Conservation (phyloP, 495 filamentous ascomycete species). For the Neurospora sublineolata region DNA sequence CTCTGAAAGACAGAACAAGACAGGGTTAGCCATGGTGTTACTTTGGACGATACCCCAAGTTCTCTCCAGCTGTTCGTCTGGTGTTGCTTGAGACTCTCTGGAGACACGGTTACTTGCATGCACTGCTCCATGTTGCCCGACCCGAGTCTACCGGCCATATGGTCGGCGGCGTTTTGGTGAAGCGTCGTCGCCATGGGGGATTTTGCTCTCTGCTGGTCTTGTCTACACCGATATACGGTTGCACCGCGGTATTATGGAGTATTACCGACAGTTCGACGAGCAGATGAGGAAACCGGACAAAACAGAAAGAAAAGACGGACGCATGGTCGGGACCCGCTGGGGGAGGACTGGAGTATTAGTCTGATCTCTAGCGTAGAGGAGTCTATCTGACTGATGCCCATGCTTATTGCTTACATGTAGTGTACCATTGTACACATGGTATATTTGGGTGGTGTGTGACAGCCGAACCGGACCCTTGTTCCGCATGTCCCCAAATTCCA, state of each 20-base stretch:
- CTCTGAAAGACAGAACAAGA: constrained; percentile 13
- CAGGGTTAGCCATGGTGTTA: neutral
- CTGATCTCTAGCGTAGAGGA: neutral
- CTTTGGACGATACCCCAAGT: neutral
- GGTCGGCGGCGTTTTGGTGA: neutral
- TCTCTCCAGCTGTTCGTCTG: neutral
- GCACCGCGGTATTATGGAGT: neutral
- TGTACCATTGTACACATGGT: neutral
- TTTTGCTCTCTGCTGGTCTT: neutral
- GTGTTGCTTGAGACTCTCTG: neutral
- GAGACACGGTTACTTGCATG: neutral
- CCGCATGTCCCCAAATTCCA: neutral
- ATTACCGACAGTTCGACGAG: neutral
- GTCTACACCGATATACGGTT: neutral
- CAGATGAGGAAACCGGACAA: neutral
- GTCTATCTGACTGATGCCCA: neutral
- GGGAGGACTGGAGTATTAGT: neutral
- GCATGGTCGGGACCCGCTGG: neutral
- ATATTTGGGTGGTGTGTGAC: neutral
- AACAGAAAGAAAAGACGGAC: neutral
- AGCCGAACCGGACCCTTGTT: neutral
- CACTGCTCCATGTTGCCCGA: neutral
- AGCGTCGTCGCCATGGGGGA: neutral
- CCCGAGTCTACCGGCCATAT: neutral
- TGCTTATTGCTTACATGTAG: neutral